A percentile compares a stretch with the other conserved stretches of the same genome.
phyloP scores from a whole-genome alignment of 352 stramenopile species.

The Peronosclerospora sorghi region DNA sequence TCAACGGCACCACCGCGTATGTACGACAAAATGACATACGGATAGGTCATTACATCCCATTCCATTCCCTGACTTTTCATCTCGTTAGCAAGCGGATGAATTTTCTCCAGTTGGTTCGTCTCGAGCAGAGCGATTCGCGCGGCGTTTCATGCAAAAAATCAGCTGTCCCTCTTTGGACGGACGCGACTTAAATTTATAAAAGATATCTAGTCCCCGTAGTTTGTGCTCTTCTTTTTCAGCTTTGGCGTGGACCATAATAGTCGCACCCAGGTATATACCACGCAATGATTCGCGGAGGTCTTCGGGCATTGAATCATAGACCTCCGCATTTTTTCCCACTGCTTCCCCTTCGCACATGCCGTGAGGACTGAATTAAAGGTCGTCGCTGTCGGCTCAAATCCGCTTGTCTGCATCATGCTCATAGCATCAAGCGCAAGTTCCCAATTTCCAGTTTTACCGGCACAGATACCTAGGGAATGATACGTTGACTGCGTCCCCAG shows the following conservation, averaged over 20 bases:
- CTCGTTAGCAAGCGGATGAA: slow-evolving; percentile 39
- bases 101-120: slow-evolving; percentile 46
- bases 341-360: too few relatives aligned
- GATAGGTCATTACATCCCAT: slow-evolving; percentile 68
- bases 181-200: slow-evolving; percentile 27
- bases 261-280: too few relatives aligned
- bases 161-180: too few relatives aligned
- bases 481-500: slow-evolving; percentile 62
- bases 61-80: too few relatives aligned
- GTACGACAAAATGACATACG: slow-evolving; percentile 49
- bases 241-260: too few relatives aligned
- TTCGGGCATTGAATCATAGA: slow-evolving; percentile 56
- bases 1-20: too few relatives aligned
- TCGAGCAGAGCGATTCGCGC: slow-evolving; percentile 43
- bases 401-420: slow-evolving; percentile 30
- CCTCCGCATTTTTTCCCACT: slow-evolving; percentile 41
- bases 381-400: too few relatives aligned
- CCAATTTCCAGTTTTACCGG: slow-evolving; percentile 61
- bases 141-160: slow-evolving; percentile 68
- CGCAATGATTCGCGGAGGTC: slow-evolving; percentile 34
- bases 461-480: too few relatives aligned
- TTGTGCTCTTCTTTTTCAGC: too few relatives aligned
- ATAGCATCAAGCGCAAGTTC: slow-evolving; percentile 59
- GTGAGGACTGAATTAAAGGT: too few relatives aligned
- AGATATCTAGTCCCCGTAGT: too few relatives aligned